Evolutionary conservation across 495 filamentous ascomycete species (phyloP), one percentile per base, ranked within the genome.

Genomic region (Hypoxylon crocopeplum): DNA sequence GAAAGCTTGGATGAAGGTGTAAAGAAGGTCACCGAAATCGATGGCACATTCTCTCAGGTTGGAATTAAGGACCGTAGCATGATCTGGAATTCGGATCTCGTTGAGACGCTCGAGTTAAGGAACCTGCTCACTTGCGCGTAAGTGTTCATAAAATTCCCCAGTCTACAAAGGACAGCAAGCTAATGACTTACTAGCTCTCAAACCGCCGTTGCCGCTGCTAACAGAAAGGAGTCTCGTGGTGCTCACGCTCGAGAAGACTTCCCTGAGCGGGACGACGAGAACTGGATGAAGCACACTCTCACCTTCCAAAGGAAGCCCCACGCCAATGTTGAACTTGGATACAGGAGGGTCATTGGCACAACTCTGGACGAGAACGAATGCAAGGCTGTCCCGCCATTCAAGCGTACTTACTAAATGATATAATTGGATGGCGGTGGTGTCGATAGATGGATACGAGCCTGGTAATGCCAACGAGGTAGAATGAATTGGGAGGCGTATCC

Each of bases 251-350:
- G 93, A 62, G 93, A 98, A 79, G 93, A 98, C 71, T 98, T 78
- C 82, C 92, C 93, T 27, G 91, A 97, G 0, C 83, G 93, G 77
- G 90, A 97, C 70, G 93, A 98, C 70, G 78, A 84, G 75, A 86
- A 94, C 64, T 98, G 94, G 94, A 97, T 97, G 93, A 97, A 97
- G 85, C 93, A 98, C 83, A 96, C 88, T 29, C 83, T 98, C 60
- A 89, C 85, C 65, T 98, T 86, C 86, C 93, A 98, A 84, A 92
- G 91, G 87, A 72, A 87, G 69, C 87, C 88, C 37, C 90, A 93
- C 66, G 89, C 88, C 59, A 81, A 87, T 74, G 82, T 92, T 42
- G 86, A 93, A 37, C 74, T 96, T 25, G 77, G 79, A 51, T 96
- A 97, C 80, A 81, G 92, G 73, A 78, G 78, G 42, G 92, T 97